Evolutionary conservation across 2,329 filamentous ascomycete genomes (phyloP).

Genomic region (Pyrenochaeta sp.): DNA sequence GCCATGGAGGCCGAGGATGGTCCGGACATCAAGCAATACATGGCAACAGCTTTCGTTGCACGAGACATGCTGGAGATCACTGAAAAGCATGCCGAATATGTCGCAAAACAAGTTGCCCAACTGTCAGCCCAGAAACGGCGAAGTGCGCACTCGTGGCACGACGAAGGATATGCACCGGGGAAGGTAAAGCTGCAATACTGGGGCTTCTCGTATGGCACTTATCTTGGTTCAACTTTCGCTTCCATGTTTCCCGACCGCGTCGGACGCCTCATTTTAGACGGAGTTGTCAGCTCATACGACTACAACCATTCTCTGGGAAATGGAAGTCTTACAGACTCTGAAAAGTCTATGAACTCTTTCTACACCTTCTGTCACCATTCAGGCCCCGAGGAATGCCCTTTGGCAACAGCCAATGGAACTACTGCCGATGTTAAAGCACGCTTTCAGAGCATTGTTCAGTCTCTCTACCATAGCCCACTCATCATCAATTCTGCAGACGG

Average conservation of each 20-base stretch:
- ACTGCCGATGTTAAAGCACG: constrained; percentile 47
- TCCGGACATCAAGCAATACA: constrained; percentile 52
- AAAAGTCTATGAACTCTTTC: constrained; percentile 54
- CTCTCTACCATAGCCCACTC: constrained; percentile 53
- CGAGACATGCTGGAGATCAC: constrained; percentile 60
- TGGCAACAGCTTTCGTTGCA: constrained; percentile 58
- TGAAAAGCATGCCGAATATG: constrained; percentile 53
- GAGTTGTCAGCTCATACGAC: constrained; percentile 53
- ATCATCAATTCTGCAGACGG: constrained; percentile 38
- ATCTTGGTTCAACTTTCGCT: constrained; percentile 50
- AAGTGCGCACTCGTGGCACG: background rate
- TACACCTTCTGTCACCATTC: constrained; percentile 55
- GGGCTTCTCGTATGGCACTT: constrained; percentile 60
- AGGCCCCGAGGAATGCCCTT: constrained; percentile 51
- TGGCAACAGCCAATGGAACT: constrained; percentile 46
- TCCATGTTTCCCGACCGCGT: constrained; percentile 51
- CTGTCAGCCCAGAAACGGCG: constrained; percentile 1
- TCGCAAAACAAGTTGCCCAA: constrained; percentile 15
- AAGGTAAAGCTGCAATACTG: constrained; percentile 52
- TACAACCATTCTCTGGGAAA: constrained; percentile 49
- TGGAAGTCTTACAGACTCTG: constrained; percentile 54
- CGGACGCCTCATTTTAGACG: constrained; percentile 52
- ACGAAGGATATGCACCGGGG: constrained; percentile 12
- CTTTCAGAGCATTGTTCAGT: constrained; percentile 42
- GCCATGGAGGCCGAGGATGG: constrained; percentile 34